Base-by-base conservation (phyloP, 73 alveolate genomes). In the Durusdinium trenchii region DNA sequence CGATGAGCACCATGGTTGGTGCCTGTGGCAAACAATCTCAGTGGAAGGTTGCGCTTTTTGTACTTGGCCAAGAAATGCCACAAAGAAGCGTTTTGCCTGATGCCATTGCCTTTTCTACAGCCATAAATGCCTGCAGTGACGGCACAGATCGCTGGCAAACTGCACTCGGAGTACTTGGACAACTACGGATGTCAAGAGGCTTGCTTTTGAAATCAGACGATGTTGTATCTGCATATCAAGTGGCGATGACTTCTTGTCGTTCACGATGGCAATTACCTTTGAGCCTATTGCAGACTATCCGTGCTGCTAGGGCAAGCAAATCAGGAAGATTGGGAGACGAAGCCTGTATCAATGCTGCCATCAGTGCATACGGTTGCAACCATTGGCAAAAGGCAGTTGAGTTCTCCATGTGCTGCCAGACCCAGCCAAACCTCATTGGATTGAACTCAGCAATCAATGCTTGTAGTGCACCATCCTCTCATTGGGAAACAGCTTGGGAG, bases 371-470 rank as follows among this genome's bases (percentile, higher is more conserved):
- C 32, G 64, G 69, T 28, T 61, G 90, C 64, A 79, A 79, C 90
- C 45, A 47, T 45, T 79, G 90, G 90, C 90, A 32, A 23, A 79
- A 79, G 28, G 90, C 90, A 26, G 69, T 79, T 26, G 47, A 79
- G 35, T 6, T 79, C 35, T 79, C 90, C 67, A 18, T 79, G 69
- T 36, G 3, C 16, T 10, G 90, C 48, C 90, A 47, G 10, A 28
- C 69, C 73, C 73, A 60, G 30, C 73, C n/a, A 61, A 79, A 47
- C 90, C 48, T 79, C 69, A 79, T 79, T 32, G 90, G 90, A 79
- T 47, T 32, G 69, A 79, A 79, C 48, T 79, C 90, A 79, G 90
- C 90, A 79, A 79, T 79, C 90, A 79, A 67, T 47, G 90, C 90
- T 47, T 79, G 90, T 67, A 26, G 90, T 79, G 90, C 64, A 18